A percentile compares a stretch with the other conserved stretches of the same genome.
Conservation (phyloP, 2,329 filamentous ascomycete species). For the Nothomitra cinnamomea region DNA sequence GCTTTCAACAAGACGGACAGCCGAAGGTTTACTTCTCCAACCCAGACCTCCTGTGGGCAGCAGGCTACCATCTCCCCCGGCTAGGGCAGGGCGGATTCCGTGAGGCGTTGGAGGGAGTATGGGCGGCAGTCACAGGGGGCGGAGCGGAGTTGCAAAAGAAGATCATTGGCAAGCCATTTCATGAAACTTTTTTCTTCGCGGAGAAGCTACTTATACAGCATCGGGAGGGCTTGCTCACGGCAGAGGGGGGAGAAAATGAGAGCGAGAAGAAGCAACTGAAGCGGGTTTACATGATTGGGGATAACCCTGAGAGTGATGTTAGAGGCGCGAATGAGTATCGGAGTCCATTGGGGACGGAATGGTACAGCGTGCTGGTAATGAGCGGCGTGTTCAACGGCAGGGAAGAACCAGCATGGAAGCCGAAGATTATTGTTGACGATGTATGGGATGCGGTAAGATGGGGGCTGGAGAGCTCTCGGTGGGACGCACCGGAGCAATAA, state of each 20-base stretch:
- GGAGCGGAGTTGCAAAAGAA: slow-evolving; percentile 41
- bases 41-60: slow-evolving; percentile 78
- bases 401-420: slow-evolving; percentile 39
- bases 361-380: slow-evolving; percentile 60
- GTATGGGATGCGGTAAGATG: slow-evolving; percentile 63
- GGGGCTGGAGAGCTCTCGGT: slow-evolving; percentile 43
- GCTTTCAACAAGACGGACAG: slow-evolving; percentile 71
- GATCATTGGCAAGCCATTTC: slow-evolving; percentile 69
- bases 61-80: slow-evolving; percentile 66
- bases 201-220: slow-evolving; percentile 53
- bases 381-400: slow-evolving; percentile 56
- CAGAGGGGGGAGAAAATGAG: slow-evolving; percentile 13
- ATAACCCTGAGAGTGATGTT: slow-evolving; percentile 83
- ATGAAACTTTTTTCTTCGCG: slow-evolving; percentile 66
- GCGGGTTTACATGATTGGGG: slow-evolving; percentile 73
- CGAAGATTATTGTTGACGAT: slow-evolving; percentile 51
- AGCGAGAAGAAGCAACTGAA: slow-evolving; percentile 32
- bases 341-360: slow-evolving; percentile 50
- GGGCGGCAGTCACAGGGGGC: slow-evolving; percentile 51
- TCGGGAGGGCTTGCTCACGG: slow-evolving; percentile 30
- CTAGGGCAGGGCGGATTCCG: slow-evolving; percentile 87
- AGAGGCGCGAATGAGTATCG: slow-evolving; percentile 63
- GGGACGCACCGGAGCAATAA: slow-evolving; percentile 12
- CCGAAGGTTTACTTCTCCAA: slow-evolving; percentile 78
- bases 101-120: slow-evolving; percentile 64